Percentiles rank a stretch among this genome's conserved stretches.
Conservation (phyloP, 2,329 filamentous ascomycete species). For the Gremmenia infestans region DNA sequence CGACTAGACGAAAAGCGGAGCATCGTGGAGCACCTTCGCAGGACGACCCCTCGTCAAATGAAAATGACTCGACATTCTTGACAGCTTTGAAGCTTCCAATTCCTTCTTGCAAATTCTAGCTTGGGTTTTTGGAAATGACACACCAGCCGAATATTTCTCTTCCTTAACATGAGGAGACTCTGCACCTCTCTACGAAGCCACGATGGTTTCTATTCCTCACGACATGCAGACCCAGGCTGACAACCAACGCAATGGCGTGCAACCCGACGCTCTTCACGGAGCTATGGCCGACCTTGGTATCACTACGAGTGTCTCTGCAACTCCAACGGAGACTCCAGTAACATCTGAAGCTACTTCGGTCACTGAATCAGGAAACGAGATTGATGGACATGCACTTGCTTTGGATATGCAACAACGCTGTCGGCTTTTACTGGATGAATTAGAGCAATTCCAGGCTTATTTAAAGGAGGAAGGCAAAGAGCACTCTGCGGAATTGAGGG, state of each 20-base stretch:
- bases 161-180: background rate
- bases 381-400: conserved; percentile 14
- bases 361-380: background rate
- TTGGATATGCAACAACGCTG: conserved; percentile 30
- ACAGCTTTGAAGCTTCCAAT: too few species aligned
- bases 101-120: too few species aligned
- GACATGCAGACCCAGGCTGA: background rate
- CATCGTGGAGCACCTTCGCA: too few species aligned
- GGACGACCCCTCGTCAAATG: too few species aligned
- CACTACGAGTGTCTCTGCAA: background rate
- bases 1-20: too few species aligned
- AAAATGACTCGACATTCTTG: too few species aligned
- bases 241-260: background rate
- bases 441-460: conserved; percentile 39
- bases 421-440: conserved; percentile 36
- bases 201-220: background rate
- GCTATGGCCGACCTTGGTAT: background rate
- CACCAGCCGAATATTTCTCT: too few species aligned
- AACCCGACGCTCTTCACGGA: background rate
- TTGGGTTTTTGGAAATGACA: too few species aligned
- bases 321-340: background rate
- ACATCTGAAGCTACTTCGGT: background rate
- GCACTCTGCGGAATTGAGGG: conserved; percentile 43
- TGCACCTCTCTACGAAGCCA: background rate
- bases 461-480: conserved; percentile 39